Base-by-base conservation (phyloP, 345 rosid species). In the Populus pruinosa region DNA sequence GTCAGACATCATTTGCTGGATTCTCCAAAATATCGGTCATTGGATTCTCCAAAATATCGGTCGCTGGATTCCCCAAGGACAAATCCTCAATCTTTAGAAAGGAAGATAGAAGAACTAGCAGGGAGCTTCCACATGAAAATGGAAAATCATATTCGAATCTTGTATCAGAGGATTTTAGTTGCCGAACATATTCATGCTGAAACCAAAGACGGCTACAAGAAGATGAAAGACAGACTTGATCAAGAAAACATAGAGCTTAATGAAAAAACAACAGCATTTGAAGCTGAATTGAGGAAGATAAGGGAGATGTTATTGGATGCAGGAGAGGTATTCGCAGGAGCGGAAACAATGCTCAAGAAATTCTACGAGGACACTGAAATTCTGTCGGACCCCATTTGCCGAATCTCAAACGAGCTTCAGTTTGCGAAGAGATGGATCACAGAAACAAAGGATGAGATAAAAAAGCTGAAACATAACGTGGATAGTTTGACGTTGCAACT, bases 171-270 rank as follows among this genome's bases (percentile, higher is more conserved):
- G 68, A 90, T 92, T 78, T 84, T 79, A 38, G 96, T 91, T 41
- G 87, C 93, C 10, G 97, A 94, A 82, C 93, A 90, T 20, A 81
- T 90, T 50, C 96, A 91, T 69, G 55, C 70, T 11, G 97, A 91
- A 74, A 92, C 86, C 77, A 91, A 82, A 69, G 90, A 90, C 0
- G 70, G 79, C 31, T 84, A 82, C 70, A 86, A 76, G 85, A 77
- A 72, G 44, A 67, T 69, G 25, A 75, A 82, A 64, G 88, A 87
- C 39, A 73, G 69, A 50, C 80, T 82, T 0, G 81, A 86, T 73
- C 80, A 85, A 38, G 90, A 85, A 50, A 78, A 77, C 69, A 86
- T 70, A 74, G 69, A 63, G 31, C 85, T 88, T 5, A 67, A 64
- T 50, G 81, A 66, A 43, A 83, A 73, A 69, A 39, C 77, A 21